These are phyloP conservation scores for Micractinium sp. DNA, from an alignment of 139 green algal species.

Conservation along the genomic window DNA sequence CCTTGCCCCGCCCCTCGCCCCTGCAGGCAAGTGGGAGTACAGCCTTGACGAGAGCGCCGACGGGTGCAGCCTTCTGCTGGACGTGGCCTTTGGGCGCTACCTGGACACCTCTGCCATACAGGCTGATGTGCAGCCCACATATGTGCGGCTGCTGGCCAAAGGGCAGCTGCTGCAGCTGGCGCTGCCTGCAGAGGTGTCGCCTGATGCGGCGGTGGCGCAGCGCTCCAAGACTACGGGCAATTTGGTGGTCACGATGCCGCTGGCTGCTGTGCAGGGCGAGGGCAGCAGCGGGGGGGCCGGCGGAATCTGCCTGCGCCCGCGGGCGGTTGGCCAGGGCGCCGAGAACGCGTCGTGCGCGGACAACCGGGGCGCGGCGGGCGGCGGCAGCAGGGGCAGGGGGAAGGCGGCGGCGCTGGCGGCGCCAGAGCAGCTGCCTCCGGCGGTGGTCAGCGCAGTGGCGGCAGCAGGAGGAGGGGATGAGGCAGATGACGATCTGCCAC, in stretches of 20 bases:
- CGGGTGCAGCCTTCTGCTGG: slow-evolving; percentile 67
- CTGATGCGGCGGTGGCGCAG: slow-evolving; percentile 67
- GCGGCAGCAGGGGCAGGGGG: neutral
- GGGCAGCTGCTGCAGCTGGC: slow-evolving; percentile 84
- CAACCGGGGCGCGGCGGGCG: neutral
- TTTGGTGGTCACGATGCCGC: slow-evolving; percentile 84
- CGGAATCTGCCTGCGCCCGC: neutral
- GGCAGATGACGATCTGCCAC: slow-evolving; percentile 3
- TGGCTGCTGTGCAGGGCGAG: slow-evolving; percentile 38
- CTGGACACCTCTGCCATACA: slow-evolving; percentile 84
- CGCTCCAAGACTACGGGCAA: slow-evolving; percentile 65
- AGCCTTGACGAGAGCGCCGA: slow-evolving; percentile 70
- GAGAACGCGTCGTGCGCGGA: neutral
- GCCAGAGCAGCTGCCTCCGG: neutral
- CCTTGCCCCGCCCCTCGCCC: neutral
- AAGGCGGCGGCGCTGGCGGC: neutral
- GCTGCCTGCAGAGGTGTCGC: slow-evolving; percentile 77
- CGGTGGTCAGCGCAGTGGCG: neutral
- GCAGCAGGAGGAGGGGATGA: neutral
- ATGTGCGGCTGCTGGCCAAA: slow-evolving; percentile 87
- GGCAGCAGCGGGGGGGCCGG: neutral
- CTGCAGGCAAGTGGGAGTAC: slow-evolving; percentile 75
- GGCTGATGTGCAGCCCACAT: slow-evolving; percentile 81
- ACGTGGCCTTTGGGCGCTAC: slow-evolving; percentile 80
- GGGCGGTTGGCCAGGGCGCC: neutral